Conservation (phyloP, 306 rosid species). For the Medicago ruthenica region DNA sequence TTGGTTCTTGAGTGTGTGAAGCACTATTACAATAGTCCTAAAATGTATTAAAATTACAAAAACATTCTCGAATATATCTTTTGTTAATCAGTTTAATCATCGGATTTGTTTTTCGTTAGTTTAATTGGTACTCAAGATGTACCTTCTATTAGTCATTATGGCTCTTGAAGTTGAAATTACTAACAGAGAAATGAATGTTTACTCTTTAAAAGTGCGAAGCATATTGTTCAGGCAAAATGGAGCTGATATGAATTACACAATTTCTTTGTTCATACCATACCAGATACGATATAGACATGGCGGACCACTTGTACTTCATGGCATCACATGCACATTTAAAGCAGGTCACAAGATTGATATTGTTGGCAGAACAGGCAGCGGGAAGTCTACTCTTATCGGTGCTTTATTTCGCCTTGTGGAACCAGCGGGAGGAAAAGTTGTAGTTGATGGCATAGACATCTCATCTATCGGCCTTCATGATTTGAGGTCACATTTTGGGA, state of each 20-base stretch:
- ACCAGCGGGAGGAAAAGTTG: conserved; percentile 64
- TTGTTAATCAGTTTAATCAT: neutral
- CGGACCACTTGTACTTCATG: conserved; percentile 76
- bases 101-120: neutral
- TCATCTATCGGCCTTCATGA: conserved; percentile 78
- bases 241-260: neutral
- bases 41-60: neutral
- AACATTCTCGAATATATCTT: neutral
- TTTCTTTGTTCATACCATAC: conserved; percentile 16
- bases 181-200: neutral
- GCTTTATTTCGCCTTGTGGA: conserved; percentile 78
- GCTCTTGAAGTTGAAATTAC: neutral
- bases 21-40: no score
- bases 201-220: neutral
- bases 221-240: neutral
- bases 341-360: conserved; percentile 84
- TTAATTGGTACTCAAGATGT: neutral
- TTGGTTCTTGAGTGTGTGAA: neutral
- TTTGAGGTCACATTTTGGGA: conserved; percentile 67
- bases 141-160: neutral
- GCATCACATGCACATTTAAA: conserved; percentile 74
- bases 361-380: conserved; percentile 82
- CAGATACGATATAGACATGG: conserved; percentile 69
- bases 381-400: conserved; percentile 75
- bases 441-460: conserved; percentile 74